Evolutionary conservation across 176 grass and related monocot genomes (phyloP), one percentile per base, ranked within the genome.

Genomic region (Eleusine indica): DNA sequence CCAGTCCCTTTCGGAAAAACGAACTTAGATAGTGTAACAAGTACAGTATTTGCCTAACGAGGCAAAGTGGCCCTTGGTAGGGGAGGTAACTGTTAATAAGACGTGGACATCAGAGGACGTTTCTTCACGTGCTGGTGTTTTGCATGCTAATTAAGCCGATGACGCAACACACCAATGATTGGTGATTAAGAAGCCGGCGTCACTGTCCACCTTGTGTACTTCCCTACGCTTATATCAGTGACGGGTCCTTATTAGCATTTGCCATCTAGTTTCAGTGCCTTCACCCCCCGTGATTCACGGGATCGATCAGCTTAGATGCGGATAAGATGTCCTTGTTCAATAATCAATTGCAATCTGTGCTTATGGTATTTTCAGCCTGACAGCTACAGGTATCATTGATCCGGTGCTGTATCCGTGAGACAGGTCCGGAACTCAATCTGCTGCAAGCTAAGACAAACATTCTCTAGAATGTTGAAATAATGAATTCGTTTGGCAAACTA

Each of bases 241-340:
- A 54, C 10, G 73, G 57, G 76, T 22, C 44, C 14, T 42, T 65
- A 0, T 72, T 58, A 6, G 28, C 57, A 63, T 13, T 21, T 62
- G 75, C 74, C 53, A 40, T 70, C 53, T 53, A 72, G 83, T 65
- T 49, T 61, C 29, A 25, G 68, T n/a, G 21, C 40, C 15, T 22
- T 49, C 80, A 1, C 43, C 25, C 80, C 43, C 43, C 81, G 70
- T 79, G 84, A 71, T 79, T 79, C 84, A 79, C 68, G 68, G 68
- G 83, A 0, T 2, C 8, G 19, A 18, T 62, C 43, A 30, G 41
- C 76, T 63, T 57, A 57, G 8, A 6, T 11, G n/a, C 22, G 60
- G 22, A 9, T 9, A 9, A 19, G 14, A 9, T 17, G 37, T 69
- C 38, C 6, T 41, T 69, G 66, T 17, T 41, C 17, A 41, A 21